Conservation (phyloP, 2,329 filamentous ascomycete genomes). For the Aphanocladium album region DNA sequence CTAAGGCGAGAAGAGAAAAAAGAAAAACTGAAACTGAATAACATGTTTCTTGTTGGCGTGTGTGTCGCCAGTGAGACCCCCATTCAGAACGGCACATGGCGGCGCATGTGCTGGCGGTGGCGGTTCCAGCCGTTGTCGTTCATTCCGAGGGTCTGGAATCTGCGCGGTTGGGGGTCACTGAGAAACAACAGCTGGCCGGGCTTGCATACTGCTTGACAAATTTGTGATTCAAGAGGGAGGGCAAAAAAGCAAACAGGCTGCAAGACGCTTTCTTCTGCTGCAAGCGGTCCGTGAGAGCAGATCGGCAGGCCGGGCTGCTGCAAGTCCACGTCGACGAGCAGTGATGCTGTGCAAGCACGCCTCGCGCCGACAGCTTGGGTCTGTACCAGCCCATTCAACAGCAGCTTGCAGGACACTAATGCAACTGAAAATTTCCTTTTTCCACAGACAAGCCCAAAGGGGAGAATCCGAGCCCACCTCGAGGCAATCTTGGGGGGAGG, state of each 20-base stretch:
- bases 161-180: neutral
- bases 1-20: neutral
- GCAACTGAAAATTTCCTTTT: conserved; percentile 1
- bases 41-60: neutral
- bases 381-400: neutral
- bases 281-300: neutral
- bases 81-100: conserved; percentile 6
- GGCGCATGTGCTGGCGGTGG: neutral
- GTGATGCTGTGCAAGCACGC: neutral
- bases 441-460: neutral
- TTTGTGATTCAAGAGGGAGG: neutral
- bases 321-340: neutral
- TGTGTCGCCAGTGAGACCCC: neutral
- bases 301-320: neutral
- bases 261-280: neutral
- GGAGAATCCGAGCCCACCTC: conserved; percentile 4
- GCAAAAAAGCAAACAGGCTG: neutral
- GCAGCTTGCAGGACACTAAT: conserved; percentile 1
- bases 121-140: conserved; percentile 6
- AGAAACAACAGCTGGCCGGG: neutral
- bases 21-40: neutral
- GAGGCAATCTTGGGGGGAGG: neutral
- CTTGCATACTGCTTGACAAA: neutral
- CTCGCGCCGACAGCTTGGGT: conserved; percentile 9
- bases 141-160: conserved; percentile 9